phyloP scores from a whole-genome alignment of 305 asterid species.

The Solanum aculeatissimum region DNA sequence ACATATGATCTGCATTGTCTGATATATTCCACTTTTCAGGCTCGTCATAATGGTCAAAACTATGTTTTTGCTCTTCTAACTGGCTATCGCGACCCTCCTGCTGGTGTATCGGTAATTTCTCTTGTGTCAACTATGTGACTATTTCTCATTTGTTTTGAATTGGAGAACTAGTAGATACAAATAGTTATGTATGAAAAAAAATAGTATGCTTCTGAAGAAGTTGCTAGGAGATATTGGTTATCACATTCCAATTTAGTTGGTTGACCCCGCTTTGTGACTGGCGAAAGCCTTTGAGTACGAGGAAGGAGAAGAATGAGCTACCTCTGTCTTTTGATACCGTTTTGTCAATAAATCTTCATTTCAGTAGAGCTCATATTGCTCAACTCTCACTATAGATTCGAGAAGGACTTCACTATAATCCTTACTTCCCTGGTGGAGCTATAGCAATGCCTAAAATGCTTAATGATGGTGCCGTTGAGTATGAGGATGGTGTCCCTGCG shows the following conservation, averaged over 20 bases:
- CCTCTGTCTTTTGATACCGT: neutral
- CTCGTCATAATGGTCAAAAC: conserved; percentile 86
- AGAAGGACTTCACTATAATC: conserved; percentile 79
- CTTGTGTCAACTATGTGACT: neutral
- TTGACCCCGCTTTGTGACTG: neutral
- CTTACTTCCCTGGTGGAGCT: conserved; percentile 93
- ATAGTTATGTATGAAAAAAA: neutral
- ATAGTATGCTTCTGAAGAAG: neutral
- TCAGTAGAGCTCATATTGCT: neutral
- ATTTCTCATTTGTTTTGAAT: neutral
- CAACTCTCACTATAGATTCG: conserved; percentile 36
- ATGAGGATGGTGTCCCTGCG: conserved; percentile 80
- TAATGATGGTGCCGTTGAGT: conserved; percentile 85
- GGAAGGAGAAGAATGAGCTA: neutral
- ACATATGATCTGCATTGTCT: neutral
- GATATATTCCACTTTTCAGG: conserved; percentile 35
- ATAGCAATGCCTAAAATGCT: conserved; percentile 96
- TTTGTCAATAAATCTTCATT: neutral
- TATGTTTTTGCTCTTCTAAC: conserved; percentile 75
- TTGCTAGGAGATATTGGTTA: neutral
- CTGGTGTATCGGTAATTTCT: conserved; percentile 55
- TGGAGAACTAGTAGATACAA: neutral
- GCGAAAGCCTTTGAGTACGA: neutral
- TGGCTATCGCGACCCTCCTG: conserved; percentile 89
- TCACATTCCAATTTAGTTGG: neutral